These are phyloP conservation scores for Sanghuangporus baumii DNA, from an alignment of 1,284 basidiomycete genomes.

Conservation along the genomic window DNA sequence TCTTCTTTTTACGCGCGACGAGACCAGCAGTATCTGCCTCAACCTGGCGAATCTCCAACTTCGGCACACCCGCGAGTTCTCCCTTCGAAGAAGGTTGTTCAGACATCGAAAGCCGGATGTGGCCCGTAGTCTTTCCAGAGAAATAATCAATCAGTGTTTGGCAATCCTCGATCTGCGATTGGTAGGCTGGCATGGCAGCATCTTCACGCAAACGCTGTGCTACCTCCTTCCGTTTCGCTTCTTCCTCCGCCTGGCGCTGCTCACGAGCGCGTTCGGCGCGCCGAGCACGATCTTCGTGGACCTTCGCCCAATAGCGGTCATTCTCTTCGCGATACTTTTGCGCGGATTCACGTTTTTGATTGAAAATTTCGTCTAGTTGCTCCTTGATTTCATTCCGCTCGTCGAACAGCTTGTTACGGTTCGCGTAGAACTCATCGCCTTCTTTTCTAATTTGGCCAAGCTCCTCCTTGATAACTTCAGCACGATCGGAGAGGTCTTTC, in stretches of 20 bases:
- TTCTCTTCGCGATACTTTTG: slow-evolving; percentile 74
- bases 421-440: slow-evolving; percentile 80
- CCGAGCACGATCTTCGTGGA: slow-evolving; percentile 80
- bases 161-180: slow-evolving; percentile 95
- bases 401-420: slow-evolving; percentile 80
- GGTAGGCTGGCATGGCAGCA: slow-evolving; percentile 86
- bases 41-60: slow-evolving; percentile 83
- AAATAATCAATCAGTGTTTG: slow-evolving; percentile 91
- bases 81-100: slow-evolving; percentile 30
- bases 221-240: slow-evolving; percentile 77
- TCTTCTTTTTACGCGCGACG: slow-evolving; percentile 88
- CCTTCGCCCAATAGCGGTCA: slow-evolving; percentile 76
- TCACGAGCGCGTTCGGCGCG: slow-evolving; percentile 77
- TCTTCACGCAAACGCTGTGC: slow-evolving; percentile 86
- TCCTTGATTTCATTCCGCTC: slow-evolving; percentile 77
- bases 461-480: slow-evolving; percentile 80
- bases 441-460: slow-evolving; percentile 85
- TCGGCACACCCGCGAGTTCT: slow-evolving; percentile 70
- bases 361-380: slow-evolving; percentile 71
- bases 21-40: slow-evolving; percentile 68
- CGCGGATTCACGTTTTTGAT: slow-evolving; percentile 72
- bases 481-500: slow-evolving; percentile 79
- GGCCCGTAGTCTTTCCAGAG: slow-evolving; percentile 61
- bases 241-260: slow-evolving; percentile 82
- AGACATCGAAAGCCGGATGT: slow-evolving; percentile 35